These are phyloP conservation scores for Halophytophthora batemanensis DNA, from an alignment of 352 stramenopile species.

Conservation along the genomic window DNA sequence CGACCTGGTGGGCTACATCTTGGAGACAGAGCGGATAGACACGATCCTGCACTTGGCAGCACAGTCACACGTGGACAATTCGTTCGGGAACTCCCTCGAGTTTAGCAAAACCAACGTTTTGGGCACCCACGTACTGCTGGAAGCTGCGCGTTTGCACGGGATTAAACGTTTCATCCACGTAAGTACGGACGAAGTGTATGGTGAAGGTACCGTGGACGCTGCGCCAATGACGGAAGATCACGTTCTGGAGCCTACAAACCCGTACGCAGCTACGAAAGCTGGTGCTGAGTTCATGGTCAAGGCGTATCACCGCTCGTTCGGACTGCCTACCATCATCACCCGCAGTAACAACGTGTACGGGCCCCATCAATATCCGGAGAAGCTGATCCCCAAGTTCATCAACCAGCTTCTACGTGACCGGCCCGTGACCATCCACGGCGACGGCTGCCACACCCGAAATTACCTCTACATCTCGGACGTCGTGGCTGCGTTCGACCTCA, in stretches of 20 bases:
- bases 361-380: constrained; percentile 98
- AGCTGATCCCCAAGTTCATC: constrained; percentile 98
- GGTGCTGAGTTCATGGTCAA: constrained; percentile 98
- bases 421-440: constrained; percentile 94
- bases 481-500: constrained; percentile 94
- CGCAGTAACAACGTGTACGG: constrained; percentile 99
- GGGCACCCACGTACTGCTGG: constrained; percentile 97
- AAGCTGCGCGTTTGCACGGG: constrained; percentile 90
- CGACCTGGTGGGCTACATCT: constrained; percentile 94
- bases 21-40: constrained; percentile 95
- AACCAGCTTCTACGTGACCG: constrained; percentile 92
- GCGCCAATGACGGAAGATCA: constrained; percentile 94
- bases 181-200: constrained; percentile 98
- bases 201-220: constrained; percentile 90
- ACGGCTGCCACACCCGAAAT: constrained; percentile 94
- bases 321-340: constrained; percentile 96
- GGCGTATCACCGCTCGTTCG: constrained; percentile 91
- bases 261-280: constrained; percentile 98
- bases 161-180: constrained; percentile 97
- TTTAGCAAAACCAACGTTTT: constrained; percentile 99
- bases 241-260: constrained; percentile 95
- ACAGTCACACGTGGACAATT: constrained; percentile 98
- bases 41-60: constrained; percentile 98
- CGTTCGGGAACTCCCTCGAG: constrained; percentile 97
- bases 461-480: constrained; percentile 98